These are phyloP conservation scores for Cantharellus anzutake DNA, from an alignment of 768 basidiomycete species.

Conservation along the genomic window DNA sequence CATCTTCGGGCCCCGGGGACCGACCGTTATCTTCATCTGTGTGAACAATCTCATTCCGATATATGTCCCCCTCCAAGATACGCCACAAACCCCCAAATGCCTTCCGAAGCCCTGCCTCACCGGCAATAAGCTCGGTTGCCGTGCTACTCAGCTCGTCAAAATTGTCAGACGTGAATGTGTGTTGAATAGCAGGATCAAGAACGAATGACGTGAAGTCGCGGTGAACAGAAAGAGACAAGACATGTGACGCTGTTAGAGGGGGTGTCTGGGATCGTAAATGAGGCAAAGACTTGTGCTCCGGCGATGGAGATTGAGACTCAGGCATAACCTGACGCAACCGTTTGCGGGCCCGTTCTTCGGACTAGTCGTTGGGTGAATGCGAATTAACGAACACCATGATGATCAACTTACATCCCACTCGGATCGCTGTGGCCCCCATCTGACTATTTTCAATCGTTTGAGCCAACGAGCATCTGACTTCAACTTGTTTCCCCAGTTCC, in stretches of 20 bases:
- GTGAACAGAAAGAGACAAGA: constrained; percentile 45
- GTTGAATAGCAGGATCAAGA: constrained; percentile 66
- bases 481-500: constrained; percentile 77
- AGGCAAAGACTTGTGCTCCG: constrained; percentile 35
- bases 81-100: constrained; percentile 34
- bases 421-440: constrained; percentile 70
- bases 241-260: constrained; percentile 58
- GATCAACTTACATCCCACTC: constrained; percentile 53
- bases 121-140: constrained; percentile 70
- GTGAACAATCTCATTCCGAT: not conserved
- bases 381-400: not conserved
- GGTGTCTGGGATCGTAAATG: constrained; percentile 67
- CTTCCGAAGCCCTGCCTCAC: constrained; percentile 49
- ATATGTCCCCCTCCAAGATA: constrained; percentile 2
- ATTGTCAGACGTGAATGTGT: constrained; percentile 62
- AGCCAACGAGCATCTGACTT: constrained; percentile 64
- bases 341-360: constrained; percentile 69
- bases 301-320: constrained; percentile 43
- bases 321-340: constrained; percentile 53
- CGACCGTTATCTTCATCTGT: constrained; percentile 1
- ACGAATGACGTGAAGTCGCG: constrained; percentile 69
- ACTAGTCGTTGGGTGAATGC: constrained; percentile 21
- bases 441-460: constrained; percentile 58
- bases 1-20: not conserved
- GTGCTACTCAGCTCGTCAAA: constrained; percentile 66